Percentiles rank a stretch among this genome's conserved stretches.
These are phyloP conservation scores for Diplodia scrobiculata DNA, from an alignment of 2,329 filamentous ascomycete species.

Conservation along the genomic window DNA sequence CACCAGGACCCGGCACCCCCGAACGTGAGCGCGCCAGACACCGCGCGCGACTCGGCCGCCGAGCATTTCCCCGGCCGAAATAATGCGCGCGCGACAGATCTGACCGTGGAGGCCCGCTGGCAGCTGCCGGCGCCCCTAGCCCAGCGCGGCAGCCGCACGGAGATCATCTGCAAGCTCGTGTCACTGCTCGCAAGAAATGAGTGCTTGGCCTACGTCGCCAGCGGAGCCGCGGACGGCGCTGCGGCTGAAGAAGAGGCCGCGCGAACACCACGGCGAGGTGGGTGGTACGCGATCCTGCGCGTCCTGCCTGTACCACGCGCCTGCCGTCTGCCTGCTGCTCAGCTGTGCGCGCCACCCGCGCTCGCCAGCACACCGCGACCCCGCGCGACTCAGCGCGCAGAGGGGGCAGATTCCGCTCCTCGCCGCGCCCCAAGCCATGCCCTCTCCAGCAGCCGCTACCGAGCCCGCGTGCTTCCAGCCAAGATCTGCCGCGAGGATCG, in stretches of 20 bases:
- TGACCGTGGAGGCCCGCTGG: conserved; percentile 4
- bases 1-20: too few relatives aligned
- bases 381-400: conserved; percentile 15
- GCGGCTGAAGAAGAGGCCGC: conserved; percentile 8
- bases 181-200: conserved; percentile 19
- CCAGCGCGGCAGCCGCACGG: conserved; percentile 20
- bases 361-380: not conserved
- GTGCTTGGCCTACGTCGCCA: conserved; percentile 27
- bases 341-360: not conserved
- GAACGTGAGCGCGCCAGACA: not conserved
- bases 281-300: conserved; percentile 23
- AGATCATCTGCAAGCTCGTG: conserved; percentile 27
- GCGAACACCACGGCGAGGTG: conserved; percentile 2
- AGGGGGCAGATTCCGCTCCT: conserved; percentile 9
- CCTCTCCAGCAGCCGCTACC: conserved; percentile 19
- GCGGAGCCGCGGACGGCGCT: conserved; percentile 1
- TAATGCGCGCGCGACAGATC: conserved; percentile 16
- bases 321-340: not conserved
- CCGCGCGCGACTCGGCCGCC: conserved; percentile 8
- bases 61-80: conserved; percentile 23
- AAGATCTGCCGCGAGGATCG: conserved; percentile 24
- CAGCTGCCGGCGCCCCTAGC: conserved; percentile 20
- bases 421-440: conserved; percentile 10
- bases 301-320: conserved; percentile 1
- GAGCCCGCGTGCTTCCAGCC: conserved; percentile 13